Conservation (phyloP, 441 rosid genomes). For the Jatropha podagrica region DNA sequence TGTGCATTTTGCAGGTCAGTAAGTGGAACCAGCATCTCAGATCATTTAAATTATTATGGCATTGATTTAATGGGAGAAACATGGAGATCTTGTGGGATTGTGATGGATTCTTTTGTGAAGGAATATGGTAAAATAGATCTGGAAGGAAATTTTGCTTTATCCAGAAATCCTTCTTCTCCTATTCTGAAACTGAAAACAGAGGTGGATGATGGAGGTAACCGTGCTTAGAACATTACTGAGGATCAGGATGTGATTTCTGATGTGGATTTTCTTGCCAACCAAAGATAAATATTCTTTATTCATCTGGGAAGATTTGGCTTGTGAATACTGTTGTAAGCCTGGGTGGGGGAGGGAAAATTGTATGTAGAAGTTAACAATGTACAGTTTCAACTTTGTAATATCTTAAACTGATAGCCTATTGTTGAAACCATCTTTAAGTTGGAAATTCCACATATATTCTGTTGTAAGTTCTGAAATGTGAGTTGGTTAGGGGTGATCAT, state of each 20-base stretch:
- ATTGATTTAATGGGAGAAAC: constrained; percentile 52
- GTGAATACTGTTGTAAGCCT: neutral
- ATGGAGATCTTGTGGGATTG: constrained; percentile 71
- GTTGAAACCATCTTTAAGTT: neutral
- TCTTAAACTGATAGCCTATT: neutral
- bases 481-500: neutral
- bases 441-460: neutral
- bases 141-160: constrained; percentile 61
- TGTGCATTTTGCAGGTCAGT: constrained; percentile 60
- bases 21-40: constrained; percentile 65
- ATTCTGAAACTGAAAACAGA: constrained; percentile 36
- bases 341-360: constrained; percentile 16
- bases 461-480: neutral
- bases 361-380: constrained; percentile 27
- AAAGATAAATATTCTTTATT: neutral
- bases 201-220: constrained; percentile 16
- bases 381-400: constrained; percentile 1
- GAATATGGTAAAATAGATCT: constrained; percentile 50
- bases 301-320: neutral
- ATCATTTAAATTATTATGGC: constrained; percentile 79
- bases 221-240: constrained; percentile 16
- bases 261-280: neutral
- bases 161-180: constrained; percentile 37
- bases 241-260: neutral
- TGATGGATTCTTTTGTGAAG: constrained; percentile 48